Percentiles rank a stretch among this genome's conserved stretches.
Evolutionary conservation across 2,329 filamentous ascomycete genomes (phyloP).

Genomic region (Drechslerella coelobrocha): DNA sequence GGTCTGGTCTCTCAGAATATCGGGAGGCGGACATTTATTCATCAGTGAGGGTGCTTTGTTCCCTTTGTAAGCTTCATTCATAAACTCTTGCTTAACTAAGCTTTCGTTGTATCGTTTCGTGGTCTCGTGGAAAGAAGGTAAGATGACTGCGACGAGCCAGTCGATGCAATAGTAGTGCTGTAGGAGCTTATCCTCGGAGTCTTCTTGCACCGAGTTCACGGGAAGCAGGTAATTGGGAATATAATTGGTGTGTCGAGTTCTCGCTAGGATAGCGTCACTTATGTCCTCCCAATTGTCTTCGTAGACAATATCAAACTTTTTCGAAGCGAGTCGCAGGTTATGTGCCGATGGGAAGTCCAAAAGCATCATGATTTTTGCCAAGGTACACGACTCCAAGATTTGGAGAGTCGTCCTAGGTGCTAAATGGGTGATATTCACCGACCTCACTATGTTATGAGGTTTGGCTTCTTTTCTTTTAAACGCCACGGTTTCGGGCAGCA

Average conservation of each 20-base stretch:
- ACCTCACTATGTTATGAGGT: not conserved
- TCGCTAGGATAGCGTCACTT: constrained; percentile 7
- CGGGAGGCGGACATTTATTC: not conserved
- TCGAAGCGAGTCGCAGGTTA: constrained; percentile 3
- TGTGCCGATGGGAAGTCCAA: constrained; percentile 32
- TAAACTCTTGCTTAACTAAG: not conserved
- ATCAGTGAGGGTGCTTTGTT: not conserved
- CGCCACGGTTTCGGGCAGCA: not conserved
- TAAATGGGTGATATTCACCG: not conserved
- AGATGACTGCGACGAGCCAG: constrained; percentile 20
- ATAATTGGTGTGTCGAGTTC: constrained; percentile 4
- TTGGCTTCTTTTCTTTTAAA: constrained; percentile 19
- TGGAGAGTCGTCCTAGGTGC: not conserved
- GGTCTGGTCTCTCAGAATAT: constrained; percentile 12
- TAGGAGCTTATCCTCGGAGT: constrained; percentile 21
- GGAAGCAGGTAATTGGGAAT: constrained; percentile 14
- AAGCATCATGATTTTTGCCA: constrained; percentile 13
- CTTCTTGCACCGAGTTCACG: not conserved
- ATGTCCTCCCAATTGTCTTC: constrained; percentile 17
- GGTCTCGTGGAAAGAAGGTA: constrained; percentile 5
- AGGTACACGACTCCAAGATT: not conserved
- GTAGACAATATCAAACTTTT: constrained; percentile 18
- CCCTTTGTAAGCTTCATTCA: not conserved
- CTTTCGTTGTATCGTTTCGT: not conserved
- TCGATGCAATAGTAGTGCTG: constrained; percentile 25